Percentiles rank a stretch among this genome's conserved stretches.
These are phyloP conservation scores for Sanghuangporus weigelae DNA, from an alignment of 1,284 basidiomycete species.

Conservation along the genomic window DNA sequence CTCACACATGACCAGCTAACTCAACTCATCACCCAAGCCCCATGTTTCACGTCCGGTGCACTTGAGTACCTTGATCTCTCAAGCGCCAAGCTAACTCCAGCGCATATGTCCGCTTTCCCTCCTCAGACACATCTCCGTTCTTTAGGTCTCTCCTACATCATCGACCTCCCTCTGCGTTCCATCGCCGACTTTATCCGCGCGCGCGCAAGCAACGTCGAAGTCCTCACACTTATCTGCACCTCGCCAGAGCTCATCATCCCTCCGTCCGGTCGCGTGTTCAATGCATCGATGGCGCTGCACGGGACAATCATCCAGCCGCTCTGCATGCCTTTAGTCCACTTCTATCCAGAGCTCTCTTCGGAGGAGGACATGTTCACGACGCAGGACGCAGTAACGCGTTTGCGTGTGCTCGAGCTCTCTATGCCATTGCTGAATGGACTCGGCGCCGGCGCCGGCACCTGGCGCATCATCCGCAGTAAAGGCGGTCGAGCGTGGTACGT, in stretches of 20 bases:
- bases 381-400: conserved; percentile 52
- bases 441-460: conserved; percentile 72
- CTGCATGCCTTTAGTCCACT: conserved; percentile 73
- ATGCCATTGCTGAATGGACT: conserved; percentile 68
- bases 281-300: conserved; percentile 61
- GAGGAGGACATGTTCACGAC: conserved; percentile 28
- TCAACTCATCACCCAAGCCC: conserved; percentile 69
- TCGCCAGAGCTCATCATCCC: conserved; percentile 68
- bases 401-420: conserved; percentile 87
- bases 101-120: conserved; percentile 48
- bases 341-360: conserved; percentile 31
- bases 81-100: conserved; percentile 67
- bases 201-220: conserved; percentile 77
- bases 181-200: conserved; percentile 67
- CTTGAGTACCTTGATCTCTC: conserved; percentile 90
- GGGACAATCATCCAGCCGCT: conserved; percentile 72
- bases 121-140: conserved; percentile 79
- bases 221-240: conserved; percentile 80
- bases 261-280: conserved; percentile 29
- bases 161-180: conserved; percentile 59
- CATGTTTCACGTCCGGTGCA: conserved; percentile 74
- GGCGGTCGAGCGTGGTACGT: conserved; percentile 96
- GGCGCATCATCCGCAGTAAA: conserved; percentile 87
- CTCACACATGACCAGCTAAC: conserved; percentile 66
- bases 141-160: conserved; percentile 84